A percentile compares a stretch with the other conserved stretches of the same genome.
phyloP scores from a whole-genome alignment of 2,329 filamentous ascomycete species.

The Colletotrichum endophyticum region DNA sequence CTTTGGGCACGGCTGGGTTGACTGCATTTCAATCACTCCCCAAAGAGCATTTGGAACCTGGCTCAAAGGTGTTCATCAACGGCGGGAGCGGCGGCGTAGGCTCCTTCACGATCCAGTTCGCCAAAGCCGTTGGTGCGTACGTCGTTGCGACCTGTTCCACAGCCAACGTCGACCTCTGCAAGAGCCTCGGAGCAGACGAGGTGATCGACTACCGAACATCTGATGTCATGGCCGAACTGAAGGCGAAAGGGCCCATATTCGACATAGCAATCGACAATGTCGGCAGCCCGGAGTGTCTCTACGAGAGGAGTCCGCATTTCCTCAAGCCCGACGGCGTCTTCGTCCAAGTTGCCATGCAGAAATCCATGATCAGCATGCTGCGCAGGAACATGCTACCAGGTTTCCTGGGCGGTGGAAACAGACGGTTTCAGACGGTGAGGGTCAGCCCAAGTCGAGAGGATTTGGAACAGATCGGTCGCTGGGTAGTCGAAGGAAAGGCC shows the following conservation, averaged over 20 bases:
- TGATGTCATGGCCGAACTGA: conserved; percentile 21
- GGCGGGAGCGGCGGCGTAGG: conserved; percentile 43
- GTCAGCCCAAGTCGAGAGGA: conserved; percentile 5
- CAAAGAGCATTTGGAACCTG: neutral
- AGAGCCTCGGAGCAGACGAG: conserved; percentile 38
- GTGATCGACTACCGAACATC: conserved; percentile 37
- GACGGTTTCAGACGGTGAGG: conserved; percentile 5
- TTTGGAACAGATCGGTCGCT: conserved; percentile 20
- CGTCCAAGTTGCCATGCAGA: conserved; percentile 48
- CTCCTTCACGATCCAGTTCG: conserved; percentile 40
- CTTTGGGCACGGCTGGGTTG: conserved; percentile 24
- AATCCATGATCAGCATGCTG: neutral
- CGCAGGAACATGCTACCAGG: neutral
- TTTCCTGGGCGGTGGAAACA: neutral
- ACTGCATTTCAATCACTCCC: conserved; percentile 27
- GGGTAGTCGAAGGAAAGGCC: conserved; percentile 29
- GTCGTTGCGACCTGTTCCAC: conserved; percentile 38
- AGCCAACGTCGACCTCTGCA: conserved; percentile 35
- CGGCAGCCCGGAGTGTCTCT: conserved; percentile 22
- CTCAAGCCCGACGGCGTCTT: conserved; percentile 67
- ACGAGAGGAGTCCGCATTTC: conserved; percentile 5
- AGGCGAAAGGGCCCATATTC: conserved; percentile 18
- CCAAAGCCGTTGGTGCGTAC: conserved; percentile 34
- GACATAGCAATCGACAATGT: conserved; percentile 31
- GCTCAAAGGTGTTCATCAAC: conserved; percentile 33